phyloP scores from a whole-genome alignment of 1,284 basidiomycete genomes.

The Takashimella koratensis region DNA sequence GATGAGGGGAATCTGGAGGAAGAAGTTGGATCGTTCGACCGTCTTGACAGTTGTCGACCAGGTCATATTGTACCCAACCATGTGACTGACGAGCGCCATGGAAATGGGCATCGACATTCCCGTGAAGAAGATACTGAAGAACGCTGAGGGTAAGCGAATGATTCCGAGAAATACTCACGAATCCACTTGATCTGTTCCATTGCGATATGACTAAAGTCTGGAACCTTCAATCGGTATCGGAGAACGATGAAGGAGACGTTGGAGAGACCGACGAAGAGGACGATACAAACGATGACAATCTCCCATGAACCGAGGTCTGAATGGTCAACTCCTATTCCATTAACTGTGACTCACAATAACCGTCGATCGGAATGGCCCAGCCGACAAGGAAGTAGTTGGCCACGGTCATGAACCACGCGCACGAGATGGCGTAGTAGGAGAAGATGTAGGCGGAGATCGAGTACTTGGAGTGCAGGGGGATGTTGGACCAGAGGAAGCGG shows the following conservation, averaged over 20 bases:
- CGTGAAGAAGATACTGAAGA: constrained; percentile 78
- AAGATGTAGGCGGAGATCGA: constrained; percentile 64
- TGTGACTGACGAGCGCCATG: constrained; percentile 69
- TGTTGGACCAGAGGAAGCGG: constrained; percentile 69
- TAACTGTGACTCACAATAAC: constrained; percentile 27
- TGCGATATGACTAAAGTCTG: constrained; percentile 56
- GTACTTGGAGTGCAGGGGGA: constrained; percentile 78
- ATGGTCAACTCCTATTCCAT: too few relatives aligned
- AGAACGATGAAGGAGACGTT: constrained; percentile 67
- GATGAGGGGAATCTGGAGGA: constrained; percentile 78
- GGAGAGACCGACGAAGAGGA: constrained; percentile 70
- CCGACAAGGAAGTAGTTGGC: constrained; percentile 71
- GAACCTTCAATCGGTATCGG: constrained; percentile 69
- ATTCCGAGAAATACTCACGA: constrained; percentile 19
- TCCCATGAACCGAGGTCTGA: constrained; percentile 36
- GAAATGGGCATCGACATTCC: constrained; percentile 71
- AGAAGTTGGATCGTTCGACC: constrained; percentile 77
- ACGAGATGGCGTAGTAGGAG: constrained; percentile 78
- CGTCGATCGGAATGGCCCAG: constrained; percentile 11
- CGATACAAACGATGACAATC: constrained; percentile 59
- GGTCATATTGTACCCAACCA: constrained; percentile 77
- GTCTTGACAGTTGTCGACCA: constrained; percentile 64
- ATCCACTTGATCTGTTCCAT: constrained; percentile 67
- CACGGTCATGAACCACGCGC: constrained; percentile 60
- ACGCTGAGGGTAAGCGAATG: constrained; percentile 12